phyloP scores from a whole-genome alignment of 2,329 filamentous ascomycete genomes.

The Lasiodiplodia sp. region DNA sequence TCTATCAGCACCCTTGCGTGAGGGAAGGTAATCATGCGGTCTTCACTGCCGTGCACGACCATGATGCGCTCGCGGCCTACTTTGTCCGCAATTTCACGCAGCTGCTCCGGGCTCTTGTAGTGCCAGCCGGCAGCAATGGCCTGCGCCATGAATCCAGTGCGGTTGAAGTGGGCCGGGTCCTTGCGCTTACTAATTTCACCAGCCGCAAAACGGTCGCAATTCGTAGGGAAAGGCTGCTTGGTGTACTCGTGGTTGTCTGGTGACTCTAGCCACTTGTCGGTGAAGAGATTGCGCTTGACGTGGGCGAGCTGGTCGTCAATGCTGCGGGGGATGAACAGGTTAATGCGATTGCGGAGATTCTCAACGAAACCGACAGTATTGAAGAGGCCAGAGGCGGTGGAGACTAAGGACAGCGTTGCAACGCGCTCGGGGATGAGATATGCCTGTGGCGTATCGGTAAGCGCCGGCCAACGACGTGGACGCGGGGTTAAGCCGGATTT shows the following conservation, averaged over 20 bases:
- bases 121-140: conserved; percentile 82
- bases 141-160: conserved; percentile 76
- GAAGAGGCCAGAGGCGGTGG: conserved; percentile 57
- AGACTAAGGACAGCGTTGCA: conserved; percentile 59
- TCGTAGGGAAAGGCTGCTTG: conserved; percentile 68
- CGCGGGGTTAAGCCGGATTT: conserved; percentile 40
- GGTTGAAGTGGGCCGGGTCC: conserved; percentile 67
- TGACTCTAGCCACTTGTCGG: conserved; percentile 65
- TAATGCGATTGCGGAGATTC: conserved; percentile 67
- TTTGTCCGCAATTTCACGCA: conserved; percentile 69
- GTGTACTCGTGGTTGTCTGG: conserved; percentile 60
- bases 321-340: conserved; percentile 70
- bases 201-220: conserved; percentile 83
- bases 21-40: conserved; percentile 78
- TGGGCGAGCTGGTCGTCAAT: conserved; percentile 71
- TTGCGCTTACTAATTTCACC: conserved; percentile 77
- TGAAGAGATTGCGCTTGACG: conserved; percentile 72
- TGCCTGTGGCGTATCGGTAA: conserved; percentile 37
- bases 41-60: conserved; percentile 76
- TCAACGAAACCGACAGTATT: conserved; percentile 65
- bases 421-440: conserved; percentile 57
- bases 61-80: conserved; percentile 78
- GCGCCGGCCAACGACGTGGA: not conserved
- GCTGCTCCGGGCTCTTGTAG: conserved; percentile 72
- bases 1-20: conserved; percentile 75